Percentiles rank a stretch among this genome's conserved stretches.
phyloP scores from a whole-genome alignment of 129 eudicot species.

The Apium graveolens region DNA sequence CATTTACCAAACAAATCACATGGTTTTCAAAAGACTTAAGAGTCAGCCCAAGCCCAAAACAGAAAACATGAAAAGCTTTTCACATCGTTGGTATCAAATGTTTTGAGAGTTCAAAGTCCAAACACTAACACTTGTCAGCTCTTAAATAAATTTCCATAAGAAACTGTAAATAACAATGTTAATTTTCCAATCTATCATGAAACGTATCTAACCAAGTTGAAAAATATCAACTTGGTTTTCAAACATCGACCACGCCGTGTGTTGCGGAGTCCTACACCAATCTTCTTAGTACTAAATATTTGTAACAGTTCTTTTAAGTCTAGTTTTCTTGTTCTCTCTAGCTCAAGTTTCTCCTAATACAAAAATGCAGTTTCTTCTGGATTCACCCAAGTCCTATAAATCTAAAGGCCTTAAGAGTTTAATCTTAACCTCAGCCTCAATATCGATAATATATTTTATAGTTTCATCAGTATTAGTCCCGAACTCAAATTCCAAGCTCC shows the following conservation, averaged over 20 bases:
- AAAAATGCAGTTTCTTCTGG: slow-evolving; percentile 31
- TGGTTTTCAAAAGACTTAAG: too few relatives aligned
- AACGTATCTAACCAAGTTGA: not conserved
- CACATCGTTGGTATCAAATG: not conserved
- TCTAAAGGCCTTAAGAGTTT: slow-evolving; percentile 19
- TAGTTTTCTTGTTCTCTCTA: not conserved
- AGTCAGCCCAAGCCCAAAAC: too few relatives aligned
- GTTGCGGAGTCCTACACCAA: slow-evolving; percentile 1
- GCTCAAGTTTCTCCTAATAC: not conserved
- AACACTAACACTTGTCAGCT: not conserved
- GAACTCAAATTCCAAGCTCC: slow-evolving; percentile 12
- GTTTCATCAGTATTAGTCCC: slow-evolving; percentile 32
- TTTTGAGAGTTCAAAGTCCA: not conserved
- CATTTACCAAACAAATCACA: too few relatives aligned
- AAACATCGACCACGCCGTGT: slow-evolving; percentile 3
- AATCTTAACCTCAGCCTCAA: slow-evolving; percentile 26
- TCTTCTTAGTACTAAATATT: not conserved
- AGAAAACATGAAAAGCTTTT: too few relatives aligned
- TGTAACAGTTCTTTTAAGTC: not conserved
- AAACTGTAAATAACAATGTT: not conserved
- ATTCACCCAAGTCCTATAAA: slow-evolving; percentile 22
- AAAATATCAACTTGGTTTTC: not conserved
- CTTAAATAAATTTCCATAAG: not conserved
- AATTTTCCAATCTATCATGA: not conserved
- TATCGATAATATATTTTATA: slow-evolving; percentile 25